phyloP scores from a whole-genome alignment of 768 basidiomycete species.

The Lactarius sanguifluus region DNA sequence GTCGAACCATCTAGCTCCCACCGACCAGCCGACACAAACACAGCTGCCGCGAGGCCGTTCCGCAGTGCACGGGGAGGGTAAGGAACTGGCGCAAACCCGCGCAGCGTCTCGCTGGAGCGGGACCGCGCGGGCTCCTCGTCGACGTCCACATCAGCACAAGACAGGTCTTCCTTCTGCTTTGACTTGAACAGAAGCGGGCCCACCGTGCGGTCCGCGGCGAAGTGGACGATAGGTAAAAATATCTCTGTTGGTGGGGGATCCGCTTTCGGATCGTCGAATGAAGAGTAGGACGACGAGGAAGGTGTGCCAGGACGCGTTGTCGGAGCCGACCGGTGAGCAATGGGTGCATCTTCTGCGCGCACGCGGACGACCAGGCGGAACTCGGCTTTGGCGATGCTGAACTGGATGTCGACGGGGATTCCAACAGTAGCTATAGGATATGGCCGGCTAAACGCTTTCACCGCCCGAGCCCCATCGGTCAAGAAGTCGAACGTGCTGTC shows the following conservation, averaged over 20 bases:
- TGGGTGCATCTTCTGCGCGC: conserved; percentile 50
- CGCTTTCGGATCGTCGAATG: conserved; percentile 33
- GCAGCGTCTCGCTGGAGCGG: conserved; percentile 27
- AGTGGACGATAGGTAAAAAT: conserved; percentile 89
- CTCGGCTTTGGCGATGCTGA: conserved; percentile 67
- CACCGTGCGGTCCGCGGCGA: conserved; percentile 48
- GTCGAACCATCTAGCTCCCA: conserved; percentile 49
- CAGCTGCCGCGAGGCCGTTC: conserved; percentile 57
- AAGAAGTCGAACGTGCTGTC: conserved; percentile 68
- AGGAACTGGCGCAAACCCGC: conserved; percentile 19
- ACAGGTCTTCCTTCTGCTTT: conserved; percentile 17
- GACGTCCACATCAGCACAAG: conserved; percentile 17
- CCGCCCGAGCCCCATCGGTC: conserved; percentile 82
- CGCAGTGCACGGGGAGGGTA: conserved; percentile 26
- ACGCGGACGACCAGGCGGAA: conserved; percentile 74
- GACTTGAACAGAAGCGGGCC: conserved; percentile 23
- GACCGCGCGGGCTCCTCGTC: conserved; percentile 12
- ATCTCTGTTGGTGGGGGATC: conserved; percentile 74
- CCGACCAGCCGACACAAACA: conserved; percentile 48
- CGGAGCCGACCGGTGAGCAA: conserved; percentile 24
- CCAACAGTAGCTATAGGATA: conserved; percentile 80
- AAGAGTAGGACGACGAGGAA: conserved; percentile 29
- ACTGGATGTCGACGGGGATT: conserved; percentile 58
- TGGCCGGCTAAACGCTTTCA: conserved; percentile 82
- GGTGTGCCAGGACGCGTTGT: conserved; percentile 22